Evolutionary conservation across 495 filamentous ascomycete genomes (phyloP).

Genomic region (Podospora pseudocomata): DNA sequence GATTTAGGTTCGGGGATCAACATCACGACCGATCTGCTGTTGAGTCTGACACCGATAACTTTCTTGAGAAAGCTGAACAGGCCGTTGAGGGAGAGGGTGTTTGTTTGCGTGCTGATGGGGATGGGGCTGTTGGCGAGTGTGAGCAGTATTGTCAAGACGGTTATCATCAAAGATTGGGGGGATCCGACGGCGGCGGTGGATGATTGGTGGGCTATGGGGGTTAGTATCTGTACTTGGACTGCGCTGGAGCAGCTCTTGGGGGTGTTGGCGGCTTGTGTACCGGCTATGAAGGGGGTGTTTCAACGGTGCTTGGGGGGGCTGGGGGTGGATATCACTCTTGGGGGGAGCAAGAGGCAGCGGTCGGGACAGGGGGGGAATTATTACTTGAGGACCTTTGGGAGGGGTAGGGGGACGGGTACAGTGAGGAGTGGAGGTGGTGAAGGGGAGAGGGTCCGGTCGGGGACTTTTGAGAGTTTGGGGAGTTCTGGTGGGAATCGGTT

Average conservation of each 20-base stretch:
- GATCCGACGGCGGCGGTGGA: constrained; percentile 10
- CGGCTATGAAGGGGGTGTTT: constrained; percentile 25
- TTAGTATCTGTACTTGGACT: constrained; percentile 29
- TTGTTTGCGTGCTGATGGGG: constrained; percentile 31
- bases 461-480: constrained; percentile 10
- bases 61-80: constrained; percentile 30
- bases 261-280: constrained; percentile 29
- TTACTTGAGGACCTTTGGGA: constrained; percentile 5
- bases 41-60: constrained; percentile 23
- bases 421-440: constrained; percentile 5
- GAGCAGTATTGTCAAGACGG: constrained; percentile 26
- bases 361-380: constrained; percentile 7
- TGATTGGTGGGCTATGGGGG: constrained; percentile 20
- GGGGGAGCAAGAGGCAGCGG: constrained; percentile 11
- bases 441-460: background rate
- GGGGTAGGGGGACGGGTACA: background rate
- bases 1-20: constrained; percentile 24
- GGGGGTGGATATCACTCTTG: constrained; percentile 19
- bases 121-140: constrained; percentile 28
- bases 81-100: constrained; percentile 26
- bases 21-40: constrained; percentile 29
- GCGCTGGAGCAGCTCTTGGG: constrained; percentile 25
- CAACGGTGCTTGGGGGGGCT: constrained; percentile 17
- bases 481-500: background rate
- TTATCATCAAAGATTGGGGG: constrained; percentile 23